Conservation (phyloP, 2,329 filamentous ascomycete species). For the Simplicillium aogashimaense region DNA sequence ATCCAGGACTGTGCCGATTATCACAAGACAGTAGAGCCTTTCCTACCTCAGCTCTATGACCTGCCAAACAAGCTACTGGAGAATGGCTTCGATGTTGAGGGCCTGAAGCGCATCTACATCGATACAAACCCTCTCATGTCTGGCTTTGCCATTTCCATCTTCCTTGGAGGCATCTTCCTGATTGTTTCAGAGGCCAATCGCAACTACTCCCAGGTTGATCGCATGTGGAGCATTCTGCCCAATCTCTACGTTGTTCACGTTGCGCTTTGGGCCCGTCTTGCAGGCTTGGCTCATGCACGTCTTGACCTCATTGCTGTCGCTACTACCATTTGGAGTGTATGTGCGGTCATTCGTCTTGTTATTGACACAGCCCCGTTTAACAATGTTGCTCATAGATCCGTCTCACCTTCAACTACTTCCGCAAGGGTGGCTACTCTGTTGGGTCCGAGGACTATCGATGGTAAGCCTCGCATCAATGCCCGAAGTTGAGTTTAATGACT, state of each 20-base stretch:
- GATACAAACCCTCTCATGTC: slow-evolving; percentile 79
- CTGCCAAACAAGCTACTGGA: slow-evolving; percentile 57
- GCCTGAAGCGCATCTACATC: slow-evolving; percentile 62
- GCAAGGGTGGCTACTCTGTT: slow-evolving; percentile 80
- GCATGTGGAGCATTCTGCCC: slow-evolving; percentile 83
- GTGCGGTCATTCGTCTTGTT: slow-evolving; percentile 16
- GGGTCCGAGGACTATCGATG: slow-evolving; percentile 96
- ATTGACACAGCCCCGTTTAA: slow-evolving; percentile 1
- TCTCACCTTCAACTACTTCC: slow-evolving; percentile 94
- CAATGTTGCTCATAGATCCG: slow-evolving; percentile 44
- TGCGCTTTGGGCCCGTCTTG: slow-evolving; percentile 68
- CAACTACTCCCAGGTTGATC: slow-evolving; percentile 96
- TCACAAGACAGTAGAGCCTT: slow-evolving; percentile 65
- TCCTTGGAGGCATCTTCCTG: slow-evolving; percentile 63
- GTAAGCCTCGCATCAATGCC: slow-evolving; percentile 19
- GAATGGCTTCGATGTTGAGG: slow-evolving; percentile 48
- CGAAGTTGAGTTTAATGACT: slow-evolving; percentile 7
- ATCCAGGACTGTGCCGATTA: slow-evolving; percentile 71
- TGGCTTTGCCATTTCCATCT: slow-evolving; percentile 61
- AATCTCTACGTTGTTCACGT: slow-evolving; percentile 81
- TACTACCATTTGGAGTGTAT: slow-evolving; percentile 70
- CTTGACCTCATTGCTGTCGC: slow-evolving; percentile 65
- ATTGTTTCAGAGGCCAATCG: slow-evolving; percentile 73
- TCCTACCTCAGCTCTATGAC: slow-evolving; percentile 56
- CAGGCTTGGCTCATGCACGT: slow-evolving; percentile 58